phyloP scores from a whole-genome alignment of 2,329 filamentous ascomycete species.

The Colletotrichum incanum region DNA sequence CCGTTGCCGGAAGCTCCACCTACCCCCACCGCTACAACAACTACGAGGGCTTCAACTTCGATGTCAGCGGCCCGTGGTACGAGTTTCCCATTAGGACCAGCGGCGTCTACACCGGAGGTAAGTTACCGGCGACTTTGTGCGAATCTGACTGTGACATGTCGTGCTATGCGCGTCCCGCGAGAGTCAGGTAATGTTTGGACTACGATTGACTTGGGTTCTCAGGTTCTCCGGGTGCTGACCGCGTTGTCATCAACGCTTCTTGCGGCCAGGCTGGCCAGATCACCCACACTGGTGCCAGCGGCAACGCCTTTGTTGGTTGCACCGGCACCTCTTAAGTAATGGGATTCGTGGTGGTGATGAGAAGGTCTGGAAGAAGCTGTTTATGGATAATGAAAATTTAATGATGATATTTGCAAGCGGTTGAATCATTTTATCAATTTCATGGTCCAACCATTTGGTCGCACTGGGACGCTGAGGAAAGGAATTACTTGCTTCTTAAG shows the following conservation, averaged over 20 bases:
- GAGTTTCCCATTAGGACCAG: slow-evolving; percentile 75
- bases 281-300: slow-evolving; percentile 80
- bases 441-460: background rate
- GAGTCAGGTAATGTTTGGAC: background rate
- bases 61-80: slow-evolving; percentile 71
- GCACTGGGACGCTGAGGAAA: background rate
- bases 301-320: slow-evolving; percentile 76
- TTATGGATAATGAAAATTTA: background rate
- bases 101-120: slow-evolving; percentile 72
- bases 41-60: slow-evolving; percentile 75
- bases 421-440: too few species aligned
- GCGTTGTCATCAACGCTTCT: slow-evolving; percentile 74
- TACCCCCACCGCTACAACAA: slow-evolving; percentile 76
- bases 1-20: slow-evolving; percentile 52
- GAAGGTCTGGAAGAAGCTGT: background rate
- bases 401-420: background rate
- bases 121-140: slow-evolving; percentile 44
- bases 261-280: slow-evolving; percentile 75
- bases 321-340: slow-evolving; percentile 13
- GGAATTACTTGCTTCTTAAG: background rate
- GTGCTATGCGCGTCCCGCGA: background rate
- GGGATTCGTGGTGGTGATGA: background rate
- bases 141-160: background rate
- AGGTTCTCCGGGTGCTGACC: slow-evolving; percentile 77
- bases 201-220: slow-evolving; percentile 6